Conservation (phyloP, 495 filamentous ascomycete genomes). For the Neurospora cerealis region DNA sequence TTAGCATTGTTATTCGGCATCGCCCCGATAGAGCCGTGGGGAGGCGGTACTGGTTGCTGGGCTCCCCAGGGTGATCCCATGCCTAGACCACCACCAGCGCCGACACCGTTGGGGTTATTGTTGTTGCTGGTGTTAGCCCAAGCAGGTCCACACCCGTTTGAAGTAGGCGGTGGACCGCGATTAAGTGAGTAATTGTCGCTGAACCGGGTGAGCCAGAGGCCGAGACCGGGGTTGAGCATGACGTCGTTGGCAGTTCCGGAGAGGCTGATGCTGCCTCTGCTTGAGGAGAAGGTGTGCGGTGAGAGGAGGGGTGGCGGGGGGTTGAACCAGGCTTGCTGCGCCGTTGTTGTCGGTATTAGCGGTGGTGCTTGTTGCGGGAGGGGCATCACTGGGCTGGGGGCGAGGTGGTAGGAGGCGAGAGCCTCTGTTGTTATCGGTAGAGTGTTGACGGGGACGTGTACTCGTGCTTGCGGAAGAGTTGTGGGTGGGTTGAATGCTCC, state of each 20-base stretch:
- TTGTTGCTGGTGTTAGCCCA: neutral
- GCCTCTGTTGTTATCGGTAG: neutral
- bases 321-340: constrained; percentile 32
- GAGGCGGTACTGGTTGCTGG: neutral
- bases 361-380: constrained; percentile 11
- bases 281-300: constrained; percentile 21
- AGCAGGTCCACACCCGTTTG: neutral
- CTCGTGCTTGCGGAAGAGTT: neutral
- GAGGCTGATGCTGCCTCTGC: neutral
- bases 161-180: neutral
- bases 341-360: constrained; percentile 25
- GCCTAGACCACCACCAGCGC: neutral
- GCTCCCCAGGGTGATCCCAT: neutral
- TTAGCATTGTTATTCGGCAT: too few relatives aligned
- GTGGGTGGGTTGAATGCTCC: neutral
- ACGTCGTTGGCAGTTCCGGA: neutral
- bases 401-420: neutral
- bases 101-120: neutral
- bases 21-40: neutral
- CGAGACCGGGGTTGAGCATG: constrained; percentile 3
- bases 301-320: constrained; percentile 45
- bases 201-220: constrained; percentile 7
- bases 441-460: neutral
- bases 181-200: constrained; percentile 1
- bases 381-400: constrained; percentile 6